Base-by-base conservation (phyloP, 768 basidiomycete genomes). In the Vararia minispora region DNA sequence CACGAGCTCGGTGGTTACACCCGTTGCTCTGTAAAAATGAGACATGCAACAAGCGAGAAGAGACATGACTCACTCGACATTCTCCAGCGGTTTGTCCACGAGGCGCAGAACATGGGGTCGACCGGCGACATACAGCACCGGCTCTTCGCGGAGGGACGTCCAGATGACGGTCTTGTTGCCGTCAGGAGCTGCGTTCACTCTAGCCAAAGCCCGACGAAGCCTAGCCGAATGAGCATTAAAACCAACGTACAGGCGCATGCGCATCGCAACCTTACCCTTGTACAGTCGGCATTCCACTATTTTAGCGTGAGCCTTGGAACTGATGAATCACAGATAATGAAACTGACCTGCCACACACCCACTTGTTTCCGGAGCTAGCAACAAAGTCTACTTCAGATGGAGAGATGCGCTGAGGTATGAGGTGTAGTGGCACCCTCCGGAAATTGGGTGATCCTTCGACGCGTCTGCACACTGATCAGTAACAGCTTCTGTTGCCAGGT, bases 101-200 rank as follows among this genome's bases (percentile, higher is more conserved):
- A 92, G 69, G 11, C 95, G 80, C 10, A 99, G 65, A 9, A 98
- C 94, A 53, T 95, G 91, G 1, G 89, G 87, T 39, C 80, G 67
- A 5, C 88, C 87, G 20, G 79, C 72, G 32, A 95, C 71, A 52
- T 91, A 95, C 30, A 97, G 68, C 3, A 98, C 94, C 18, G 92
- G 92, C 63, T 95, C 92, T 65, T 97, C 91, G 53, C 95, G 72
- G 41, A 99, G 58, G 0, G 87, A 92, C n/a, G 91, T 97, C 95
- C 95, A 98, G 43, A 75, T 79, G 11, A 91, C 81, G 46, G 58
- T 71, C 41, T 86, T 82, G 18, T 60, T 52, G 1, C 90, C 90
- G n/a, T 72, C 65, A 11, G 81, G 79, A 6, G 75, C 76, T 3
- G 92, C 95, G 45, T 81, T 71, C 33, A 98, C 84, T 42, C 84